These are phyloP conservation scores for Fusarium cicatricum DNA, from an alignment of 2,329 filamentous ascomycete genomes.

Conservation along the genomic window DNA sequence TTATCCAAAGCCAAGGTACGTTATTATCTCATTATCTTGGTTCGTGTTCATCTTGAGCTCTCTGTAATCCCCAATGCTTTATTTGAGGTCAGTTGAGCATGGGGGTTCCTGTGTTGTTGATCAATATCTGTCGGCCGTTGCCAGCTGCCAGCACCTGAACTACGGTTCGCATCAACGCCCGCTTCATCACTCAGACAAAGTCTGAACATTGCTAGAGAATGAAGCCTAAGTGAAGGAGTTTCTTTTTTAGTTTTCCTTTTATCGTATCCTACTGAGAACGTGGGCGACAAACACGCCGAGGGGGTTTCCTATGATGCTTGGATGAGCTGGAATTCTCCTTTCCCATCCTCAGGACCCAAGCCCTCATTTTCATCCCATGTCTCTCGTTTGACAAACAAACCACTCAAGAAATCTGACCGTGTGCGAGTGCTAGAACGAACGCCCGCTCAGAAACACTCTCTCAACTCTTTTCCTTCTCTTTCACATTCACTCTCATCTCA, in stretches of 20 bases:
- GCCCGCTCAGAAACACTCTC: conserved; percentile 1
- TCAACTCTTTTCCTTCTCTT: conserved; percentile 9
- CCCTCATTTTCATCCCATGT: not conserved
- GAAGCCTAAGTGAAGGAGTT: not conserved
- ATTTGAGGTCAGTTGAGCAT: not conserved
- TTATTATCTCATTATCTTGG: too few species aligned
- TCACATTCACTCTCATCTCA: conserved; percentile 13
- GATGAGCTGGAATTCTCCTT: not conserved
- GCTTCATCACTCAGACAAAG: not conserved
- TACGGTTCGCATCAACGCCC: not conserved
- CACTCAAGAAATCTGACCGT: not conserved
- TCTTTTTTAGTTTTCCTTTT: not conserved
- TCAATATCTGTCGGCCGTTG: not conserved
- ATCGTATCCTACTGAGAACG: not conserved
- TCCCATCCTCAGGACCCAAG: not conserved
- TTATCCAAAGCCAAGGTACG: too few species aligned
- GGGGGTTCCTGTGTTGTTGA: not conserved
- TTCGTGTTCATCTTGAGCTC: not conserved
- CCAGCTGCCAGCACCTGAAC: not conserved
- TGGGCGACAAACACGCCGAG: not conserved
- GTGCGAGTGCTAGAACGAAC: conserved; percentile 7
- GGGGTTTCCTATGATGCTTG: not conserved
- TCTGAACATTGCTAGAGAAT: not conserved
- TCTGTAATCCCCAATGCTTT: not conserved
- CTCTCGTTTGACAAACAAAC: conserved; percentile 22